Conservation (phyloP, 1,284 basidiomycete genomes). For the Veloboletus limbatus region DNA sequence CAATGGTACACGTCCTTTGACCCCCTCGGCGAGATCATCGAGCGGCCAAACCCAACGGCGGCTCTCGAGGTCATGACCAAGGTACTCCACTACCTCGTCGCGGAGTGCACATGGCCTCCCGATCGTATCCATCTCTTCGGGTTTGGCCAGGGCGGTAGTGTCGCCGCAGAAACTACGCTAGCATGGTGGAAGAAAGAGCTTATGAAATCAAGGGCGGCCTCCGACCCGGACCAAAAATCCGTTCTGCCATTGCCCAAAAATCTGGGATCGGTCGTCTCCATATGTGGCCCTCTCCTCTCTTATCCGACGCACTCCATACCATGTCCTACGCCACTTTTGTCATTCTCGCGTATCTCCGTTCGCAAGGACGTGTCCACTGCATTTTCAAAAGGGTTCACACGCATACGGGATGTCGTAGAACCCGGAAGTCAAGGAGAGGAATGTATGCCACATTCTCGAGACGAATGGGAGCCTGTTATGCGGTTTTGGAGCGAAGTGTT, state of each 20-base stretch:
- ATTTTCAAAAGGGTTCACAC: slow-evolving; percentile 58
- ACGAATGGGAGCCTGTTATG: slow-evolving; percentile 84
- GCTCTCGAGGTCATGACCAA: slow-evolving; percentile 55
- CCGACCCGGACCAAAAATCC: too few species aligned
- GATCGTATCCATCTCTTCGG: slow-evolving; percentile 82
- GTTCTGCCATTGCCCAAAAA: too few species aligned
- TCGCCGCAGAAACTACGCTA: slow-evolving; percentile 69
- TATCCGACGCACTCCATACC: slow-evolving; percentile 58
- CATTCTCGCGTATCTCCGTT: slow-evolving; percentile 55
- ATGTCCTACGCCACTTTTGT: slow-evolving; percentile 61
- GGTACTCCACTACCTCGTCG: slow-evolving; percentile 56
- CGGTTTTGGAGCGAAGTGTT: slow-evolving; percentile 80
- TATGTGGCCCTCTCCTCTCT: slow-evolving; percentile 73
- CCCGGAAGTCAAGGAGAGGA: slow-evolving; percentile 19
- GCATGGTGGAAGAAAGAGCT: slow-evolving; percentile 34
- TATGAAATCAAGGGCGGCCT: slow-evolving; percentile 4
- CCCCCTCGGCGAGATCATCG: slow-evolving; percentile 68
- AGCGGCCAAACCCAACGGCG: slow-evolving; percentile 68
- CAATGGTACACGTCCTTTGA: slow-evolving; percentile 91
- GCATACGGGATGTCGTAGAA: slow-evolving; percentile 43
- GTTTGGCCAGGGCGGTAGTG: slow-evolving; percentile 85
- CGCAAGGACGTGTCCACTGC: slow-evolving; percentile 44
- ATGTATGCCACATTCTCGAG: slow-evolving; percentile 72
- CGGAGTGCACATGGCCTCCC: slow-evolving; percentile 63
- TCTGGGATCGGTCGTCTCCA: slow-evolving; percentile 66